Percentiles rank a stretch among this genome's conserved stretches.
phyloP scores from a whole-genome alignment of 2,329 filamentous ascomycete genomes.

The Fusarium equiseti region DNA sequence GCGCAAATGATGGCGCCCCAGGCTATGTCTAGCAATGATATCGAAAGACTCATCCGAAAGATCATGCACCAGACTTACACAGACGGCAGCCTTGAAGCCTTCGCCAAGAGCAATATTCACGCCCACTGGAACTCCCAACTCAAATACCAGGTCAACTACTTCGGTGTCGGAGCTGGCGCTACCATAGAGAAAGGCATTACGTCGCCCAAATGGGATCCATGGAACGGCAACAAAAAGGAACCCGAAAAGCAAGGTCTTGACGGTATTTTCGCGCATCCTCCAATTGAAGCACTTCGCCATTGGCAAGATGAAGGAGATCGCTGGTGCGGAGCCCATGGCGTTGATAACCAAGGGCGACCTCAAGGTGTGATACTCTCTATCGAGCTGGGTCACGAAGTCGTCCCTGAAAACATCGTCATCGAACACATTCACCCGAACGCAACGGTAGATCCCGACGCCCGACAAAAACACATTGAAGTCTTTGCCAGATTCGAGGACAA shows the following conservation, averaged over 20 bases:
- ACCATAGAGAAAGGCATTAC: constrained; percentile 69
- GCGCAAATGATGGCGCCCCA: constrained; percentile 43
- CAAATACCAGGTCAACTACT: constrained; percentile 76
- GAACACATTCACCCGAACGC: constrained; percentile 76
- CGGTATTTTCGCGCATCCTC: constrained; percentile 49
- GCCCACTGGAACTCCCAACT: constrained; percentile 59
- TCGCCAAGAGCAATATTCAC: constrained; percentile 61
- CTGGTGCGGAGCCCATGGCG: constrained; percentile 76
- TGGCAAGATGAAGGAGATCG: constrained; percentile 89
- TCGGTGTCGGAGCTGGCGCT: constrained; percentile 75
- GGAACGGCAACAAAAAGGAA: constrained; percentile 20
- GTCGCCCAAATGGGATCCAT: constrained; percentile 67
- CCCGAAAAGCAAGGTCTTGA: constrained; percentile 37
- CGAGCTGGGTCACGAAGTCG: constrained; percentile 66
- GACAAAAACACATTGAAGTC: constrained; percentile 77
- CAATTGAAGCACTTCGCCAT: constrained; percentile 67
- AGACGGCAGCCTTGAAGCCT: constrained; percentile 60
- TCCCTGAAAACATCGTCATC: constrained; percentile 76
- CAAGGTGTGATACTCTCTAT: constrained; percentile 75
- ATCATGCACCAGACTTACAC: constrained; percentile 59
- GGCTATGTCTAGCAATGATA: constrained; percentile 57
- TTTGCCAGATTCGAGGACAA: constrained; percentile 70
- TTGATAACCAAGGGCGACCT: constrained; percentile 56
- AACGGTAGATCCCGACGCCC: constrained; percentile 70
- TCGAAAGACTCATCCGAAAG: constrained; percentile 56